A percentile compares a stretch with the other conserved stretches of the same genome.
Conservation (phyloP, 768 basidiomycete genomes). For the Amyloporia xantha region DNA sequence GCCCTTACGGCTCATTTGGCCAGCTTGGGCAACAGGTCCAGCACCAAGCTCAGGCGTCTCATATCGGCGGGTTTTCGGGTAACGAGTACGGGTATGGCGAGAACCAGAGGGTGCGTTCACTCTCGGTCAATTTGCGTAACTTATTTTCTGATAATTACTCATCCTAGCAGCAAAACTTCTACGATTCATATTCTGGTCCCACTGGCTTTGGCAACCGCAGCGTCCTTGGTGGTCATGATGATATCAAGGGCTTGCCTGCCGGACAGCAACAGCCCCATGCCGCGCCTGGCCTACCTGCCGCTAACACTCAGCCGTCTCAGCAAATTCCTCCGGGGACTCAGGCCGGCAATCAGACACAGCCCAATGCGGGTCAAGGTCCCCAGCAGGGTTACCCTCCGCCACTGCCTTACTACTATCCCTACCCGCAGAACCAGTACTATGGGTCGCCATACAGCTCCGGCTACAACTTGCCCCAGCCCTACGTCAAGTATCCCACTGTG, state of each 20-base stretch:
- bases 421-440: conserved; percentile 73
- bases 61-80: conserved; percentile 48
- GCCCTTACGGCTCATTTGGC: conserved; percentile 60
- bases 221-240: conserved; percentile 59
- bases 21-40: conserved; percentile 54
- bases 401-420: conserved; percentile 54
- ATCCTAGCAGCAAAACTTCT: conserved; percentile 50
- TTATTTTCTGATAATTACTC: conserved; percentile 3
- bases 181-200: conserved; percentile 67
- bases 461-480: conserved; percentile 55
- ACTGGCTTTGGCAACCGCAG: conserved; percentile 58
- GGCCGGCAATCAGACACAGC: conserved; percentile 46
- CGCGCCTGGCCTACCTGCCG: conserved; percentile 45
- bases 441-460: conserved; percentile 60
- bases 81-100: conserved; percentile 68
- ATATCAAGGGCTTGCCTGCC: conserved; percentile 62
- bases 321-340: conserved; percentile 45
- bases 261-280: conserved; percentile 46
- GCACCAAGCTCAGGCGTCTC: conserved; percentile 47
- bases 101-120: conserved; percentile 50
- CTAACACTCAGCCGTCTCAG: conserved; percentile 46
- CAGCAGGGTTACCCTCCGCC: conserved; percentile 63
- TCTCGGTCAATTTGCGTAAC: neutral
- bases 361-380: conserved; percentile 53
- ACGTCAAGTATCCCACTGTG: conserved; percentile 72